Percentiles rank a stretch among this genome's conserved stretches.
Conservation (phyloP, 208 protist species). For the Leishmania turanica region DNA sequence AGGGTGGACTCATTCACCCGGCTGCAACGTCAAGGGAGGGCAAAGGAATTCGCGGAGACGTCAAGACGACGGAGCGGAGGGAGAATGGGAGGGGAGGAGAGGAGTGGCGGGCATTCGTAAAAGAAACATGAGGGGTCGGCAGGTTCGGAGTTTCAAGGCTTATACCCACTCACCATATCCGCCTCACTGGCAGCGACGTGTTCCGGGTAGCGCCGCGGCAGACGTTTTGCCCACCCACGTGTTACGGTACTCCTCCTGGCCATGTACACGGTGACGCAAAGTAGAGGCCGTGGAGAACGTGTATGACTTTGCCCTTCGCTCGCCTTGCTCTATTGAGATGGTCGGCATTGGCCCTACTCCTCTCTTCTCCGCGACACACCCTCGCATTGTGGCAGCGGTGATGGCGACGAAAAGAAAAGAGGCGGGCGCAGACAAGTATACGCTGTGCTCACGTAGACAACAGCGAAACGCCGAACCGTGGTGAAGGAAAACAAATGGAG, state of each 20-base stretch:
- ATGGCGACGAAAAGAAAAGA: not conserved
- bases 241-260: not conserved
- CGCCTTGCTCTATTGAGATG: constrained; percentile 18
- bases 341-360: not conserved
- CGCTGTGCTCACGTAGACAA: not conserved
- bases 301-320: not conserved
- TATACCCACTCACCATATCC: not conserved
- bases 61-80: not conserved
- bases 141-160: not conserved
- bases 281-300: not conserved
- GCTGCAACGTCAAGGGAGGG: not conserved
- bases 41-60: not conserved
- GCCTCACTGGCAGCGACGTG: not conserved
- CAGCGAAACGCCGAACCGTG: not conserved
- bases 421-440: not conserved
- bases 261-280: not conserved
- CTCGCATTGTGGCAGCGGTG: not conserved
- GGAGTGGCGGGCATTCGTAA: too few species aligned
- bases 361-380: not conserved
- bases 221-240: not conserved
- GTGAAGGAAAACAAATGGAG: too few species aligned
- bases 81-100: not conserved
- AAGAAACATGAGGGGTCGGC: too few species aligned
- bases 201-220: not conserved
- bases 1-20: not conserved